These are phyloP conservation scores for Starmerella etchellsii DNA, from an alignment of 805 yeast genomes.

Conservation along the genomic window DNA sequence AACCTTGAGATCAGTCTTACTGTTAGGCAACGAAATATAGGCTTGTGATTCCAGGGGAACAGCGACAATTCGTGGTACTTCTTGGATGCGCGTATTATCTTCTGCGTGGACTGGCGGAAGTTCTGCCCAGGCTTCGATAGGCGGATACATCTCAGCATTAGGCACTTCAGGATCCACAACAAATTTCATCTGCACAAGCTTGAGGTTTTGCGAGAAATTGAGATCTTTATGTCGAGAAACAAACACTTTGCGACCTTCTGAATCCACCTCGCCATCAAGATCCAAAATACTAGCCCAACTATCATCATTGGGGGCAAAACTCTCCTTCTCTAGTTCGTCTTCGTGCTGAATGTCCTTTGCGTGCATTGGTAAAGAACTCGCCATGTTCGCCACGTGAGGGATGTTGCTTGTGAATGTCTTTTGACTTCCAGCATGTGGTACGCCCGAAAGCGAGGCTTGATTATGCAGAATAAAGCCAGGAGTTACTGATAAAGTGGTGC, in stretches of 20 bases:
- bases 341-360: conserved; percentile 16
- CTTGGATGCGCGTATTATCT: conserved; percentile 24
- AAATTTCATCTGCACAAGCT: conserved; percentile 11
- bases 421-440: conserved; percentile 15
- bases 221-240: conserved; percentile 8
- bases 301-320: not conserved
- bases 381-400: conserved; percentile 20
- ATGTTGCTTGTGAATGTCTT: conserved; percentile 23
- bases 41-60: conserved; percentile 36
- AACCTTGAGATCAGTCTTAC: conserved; percentile 35
- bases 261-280: not conserved
- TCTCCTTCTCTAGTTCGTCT: not conserved
- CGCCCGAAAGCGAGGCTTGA: not conserved
- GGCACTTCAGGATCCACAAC: conserved; percentile 12
- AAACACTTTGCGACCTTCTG: conserved; percentile 3
- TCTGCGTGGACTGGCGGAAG: conserved; percentile 28
- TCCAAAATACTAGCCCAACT: conserved; percentile 3
- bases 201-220: not conserved
- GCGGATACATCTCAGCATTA: conserved; percentile 32
- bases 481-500: conserved; percentile 24
- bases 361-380: conserved; percentile 20
- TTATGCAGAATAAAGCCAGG: conserved; percentile 25
- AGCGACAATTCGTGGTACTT: conserved; percentile 30
- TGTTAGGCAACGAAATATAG: conserved; percentile 33
- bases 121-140: conserved; percentile 45